phyloP scores from a whole-genome alignment of 805 yeast species.

The Candida golubevii region DNA sequence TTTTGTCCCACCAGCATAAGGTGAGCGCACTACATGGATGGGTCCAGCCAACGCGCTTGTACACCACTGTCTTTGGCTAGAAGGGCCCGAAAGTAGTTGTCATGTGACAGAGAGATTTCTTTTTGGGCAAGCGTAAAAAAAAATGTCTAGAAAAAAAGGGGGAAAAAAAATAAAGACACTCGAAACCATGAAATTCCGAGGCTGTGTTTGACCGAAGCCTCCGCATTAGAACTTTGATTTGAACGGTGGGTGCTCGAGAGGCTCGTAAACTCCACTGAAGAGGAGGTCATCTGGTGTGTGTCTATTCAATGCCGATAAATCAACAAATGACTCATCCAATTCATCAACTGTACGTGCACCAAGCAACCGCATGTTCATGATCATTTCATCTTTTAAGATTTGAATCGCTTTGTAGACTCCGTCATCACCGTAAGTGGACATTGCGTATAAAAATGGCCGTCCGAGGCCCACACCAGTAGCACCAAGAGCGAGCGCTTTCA shows the following conservation, averaged over 20 bases:
- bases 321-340: slow-evolving; percentile 56
- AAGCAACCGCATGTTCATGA: slow-evolving; percentile 60
- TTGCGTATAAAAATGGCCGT: slow-evolving; percentile 70
- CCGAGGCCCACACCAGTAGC: slow-evolving; percentile 77
- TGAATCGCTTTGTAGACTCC: slow-evolving; percentile 67
- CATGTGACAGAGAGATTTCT: too few species aligned
- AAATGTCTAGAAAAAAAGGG: too few species aligned
- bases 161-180: not conserved
- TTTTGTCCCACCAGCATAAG: too few species aligned
- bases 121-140: too few species aligned
- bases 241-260: slow-evolving; percentile 50
- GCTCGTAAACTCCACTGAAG: slow-evolving; percentile 52
- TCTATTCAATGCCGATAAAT: slow-evolving; percentile 41
- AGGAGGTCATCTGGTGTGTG: slow-evolving; percentile 53
- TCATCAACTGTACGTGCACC: slow-evolving; percentile 53
- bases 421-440: slow-evolving; percentile 74
- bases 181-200: not conserved
- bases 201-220: not conserved
- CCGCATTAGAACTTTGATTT: slow-evolving; percentile 20
- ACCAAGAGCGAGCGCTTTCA: slow-evolving; percentile 73
- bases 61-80: too few species aligned
- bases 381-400: slow-evolving; percentile 56
- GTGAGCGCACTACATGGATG: too few species aligned
- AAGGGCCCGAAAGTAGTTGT: too few species aligned
- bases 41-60: too few species aligned